These are phyloP conservation scores for Arxiozyma bovina DNA, from an alignment of 1,139 yeast genomes.

Conservation along the genomic window DNA sequence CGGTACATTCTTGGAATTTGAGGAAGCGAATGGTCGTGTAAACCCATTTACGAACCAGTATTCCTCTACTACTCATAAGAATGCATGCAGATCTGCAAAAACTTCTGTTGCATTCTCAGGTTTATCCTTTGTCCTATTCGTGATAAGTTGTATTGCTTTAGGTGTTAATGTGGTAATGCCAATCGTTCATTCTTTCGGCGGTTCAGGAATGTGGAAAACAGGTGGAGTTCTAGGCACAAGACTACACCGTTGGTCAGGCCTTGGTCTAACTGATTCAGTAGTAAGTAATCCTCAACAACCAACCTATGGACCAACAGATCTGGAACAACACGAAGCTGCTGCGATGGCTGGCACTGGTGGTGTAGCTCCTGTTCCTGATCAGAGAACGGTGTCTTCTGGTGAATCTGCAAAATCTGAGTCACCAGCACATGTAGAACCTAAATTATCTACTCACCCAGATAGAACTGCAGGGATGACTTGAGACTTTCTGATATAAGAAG, in stretches of 20 bases:
- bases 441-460: background rate
- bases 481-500: too few species aligned
- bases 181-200: slow-evolving; percentile 14
- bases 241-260: slow-evolving; percentile 14
- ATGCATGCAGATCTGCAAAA: slow-evolving; percentile 27
- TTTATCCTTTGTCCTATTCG: slow-evolving; percentile 24
- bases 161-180: slow-evolving; percentile 27
- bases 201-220: slow-evolving; percentile 16
- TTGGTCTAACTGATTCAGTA: slow-evolving; percentile 9
- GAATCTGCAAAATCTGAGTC: slow-evolving; percentile 4
- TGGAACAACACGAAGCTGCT: slow-evolving; percentile 1
- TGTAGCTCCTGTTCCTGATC: slow-evolving; percentile 1
- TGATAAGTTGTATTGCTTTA: slow-evolving; percentile 19
- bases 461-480: background rate
- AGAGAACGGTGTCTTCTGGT: slow-evolving; percentile 5
- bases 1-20: slow-evolving; percentile 12
- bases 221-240: slow-evolving; percentile 14
- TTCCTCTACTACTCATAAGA: slow-evolving; percentile 9
- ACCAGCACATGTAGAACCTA: background rate
- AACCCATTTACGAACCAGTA: slow-evolving; percentile 18
- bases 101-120: slow-evolving; percentile 33
- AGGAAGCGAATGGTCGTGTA: slow-evolving; percentile 13
- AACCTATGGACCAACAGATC: slow-evolving; percentile 3
- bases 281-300: slow-evolving; percentile 4
- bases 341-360: background rate